phyloP scores from a whole-genome alignment of 495 filamentous ascomycete species.

The Penicillium canescens region DNA sequence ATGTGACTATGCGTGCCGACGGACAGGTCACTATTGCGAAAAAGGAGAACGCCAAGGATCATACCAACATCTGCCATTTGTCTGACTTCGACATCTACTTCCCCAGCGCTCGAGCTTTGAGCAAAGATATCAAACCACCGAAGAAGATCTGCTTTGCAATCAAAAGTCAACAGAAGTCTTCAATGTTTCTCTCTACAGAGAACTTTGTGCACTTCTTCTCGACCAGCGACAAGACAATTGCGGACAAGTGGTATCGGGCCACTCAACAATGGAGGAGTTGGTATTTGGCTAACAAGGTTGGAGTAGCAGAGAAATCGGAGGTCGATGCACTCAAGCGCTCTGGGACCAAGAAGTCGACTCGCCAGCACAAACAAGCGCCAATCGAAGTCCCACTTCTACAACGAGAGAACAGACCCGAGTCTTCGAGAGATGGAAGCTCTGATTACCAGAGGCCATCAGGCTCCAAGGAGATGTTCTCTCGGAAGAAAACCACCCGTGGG shows the following conservation, averaged over 20 bases:
- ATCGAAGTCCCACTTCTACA: constrained; percentile 7
- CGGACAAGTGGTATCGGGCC: constrained; percentile 64
- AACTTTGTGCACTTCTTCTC: constrained; percentile 93
- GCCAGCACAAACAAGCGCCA: constrained; percentile 28
- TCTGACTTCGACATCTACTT: constrained; percentile 93
- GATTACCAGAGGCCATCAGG: constrained; percentile 18
- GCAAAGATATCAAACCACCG: constrained; percentile 66
- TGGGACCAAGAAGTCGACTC: constrained; percentile 30
- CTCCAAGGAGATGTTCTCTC: constrained; percentile 29
- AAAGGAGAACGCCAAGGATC: constrained; percentile 58
- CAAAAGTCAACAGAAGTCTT: constrained; percentile 90
- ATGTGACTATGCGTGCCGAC: constrained; percentile 67
- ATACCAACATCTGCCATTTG: constrained; percentile 74
- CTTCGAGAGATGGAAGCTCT: constrained; percentile 17
- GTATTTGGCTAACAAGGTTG: constrained; percentile 73
- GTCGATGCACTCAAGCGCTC: constrained; percentile 13
- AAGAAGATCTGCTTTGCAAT: constrained; percentile 83
- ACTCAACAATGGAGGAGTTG: constrained; percentile 85
- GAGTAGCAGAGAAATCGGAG: constrained; percentile 45
- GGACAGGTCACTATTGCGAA: constrained; percentile 79
- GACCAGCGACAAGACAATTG: constrained; percentile 67
- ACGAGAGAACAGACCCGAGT: constrained; percentile 50
- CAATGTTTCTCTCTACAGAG: constrained; percentile 75
- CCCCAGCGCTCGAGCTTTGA: constrained; percentile 63
- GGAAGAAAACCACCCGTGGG: constrained; percentile 38